These are phyloP conservation scores for Moniliella sp. DNA, from an alignment of 1,284 basidiomycete species.

Conservation along the genomic window DNA sequence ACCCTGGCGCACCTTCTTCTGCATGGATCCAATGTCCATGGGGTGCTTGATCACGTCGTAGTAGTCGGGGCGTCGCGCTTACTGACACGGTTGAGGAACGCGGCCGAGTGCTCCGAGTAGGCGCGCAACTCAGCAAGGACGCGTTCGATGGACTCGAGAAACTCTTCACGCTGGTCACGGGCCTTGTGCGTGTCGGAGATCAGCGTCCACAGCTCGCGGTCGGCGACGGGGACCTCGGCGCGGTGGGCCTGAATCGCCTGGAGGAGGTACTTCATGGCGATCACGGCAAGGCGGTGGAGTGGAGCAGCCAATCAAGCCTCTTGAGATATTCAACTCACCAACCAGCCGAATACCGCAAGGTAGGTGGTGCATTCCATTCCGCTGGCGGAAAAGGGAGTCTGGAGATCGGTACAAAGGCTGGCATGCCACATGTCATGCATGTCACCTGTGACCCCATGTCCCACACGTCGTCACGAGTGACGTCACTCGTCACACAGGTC, in stretches of 20 bases:
- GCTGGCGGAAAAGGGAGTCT: no score
- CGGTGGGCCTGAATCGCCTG: conserved; percentile 29
- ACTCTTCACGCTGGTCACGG: conserved; percentile 26
- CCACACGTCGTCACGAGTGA: no score
- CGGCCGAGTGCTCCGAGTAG: conserved; percentile 46
- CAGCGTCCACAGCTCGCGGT: conserved; percentile 19
- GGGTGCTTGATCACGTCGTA: conserved; percentile 27
- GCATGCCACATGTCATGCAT: no score
- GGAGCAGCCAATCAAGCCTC: no score
- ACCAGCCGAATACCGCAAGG: no score
- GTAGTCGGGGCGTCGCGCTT: conserved; percentile 32
- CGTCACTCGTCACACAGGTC: no score
- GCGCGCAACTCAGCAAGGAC: conserved; percentile 27
- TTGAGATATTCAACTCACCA: no score
- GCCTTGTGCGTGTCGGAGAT: conserved; percentile 21
- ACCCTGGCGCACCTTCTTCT: conserved; percentile 69
- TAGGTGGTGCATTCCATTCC: no score
- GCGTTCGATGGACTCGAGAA: conserved; percentile 28
- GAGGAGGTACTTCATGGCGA: conserved; percentile 32
- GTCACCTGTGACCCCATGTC: no score
- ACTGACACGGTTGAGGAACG: conserved; percentile 36
- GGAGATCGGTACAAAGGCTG: no score
- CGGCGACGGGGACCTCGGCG: conserved; percentile 14
- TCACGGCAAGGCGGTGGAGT: no score
- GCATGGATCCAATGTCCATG: conserved; percentile 83